Conservation (phyloP, 2,329 filamentous ascomycete species). For the Thermochaetoides dissita region DNA sequence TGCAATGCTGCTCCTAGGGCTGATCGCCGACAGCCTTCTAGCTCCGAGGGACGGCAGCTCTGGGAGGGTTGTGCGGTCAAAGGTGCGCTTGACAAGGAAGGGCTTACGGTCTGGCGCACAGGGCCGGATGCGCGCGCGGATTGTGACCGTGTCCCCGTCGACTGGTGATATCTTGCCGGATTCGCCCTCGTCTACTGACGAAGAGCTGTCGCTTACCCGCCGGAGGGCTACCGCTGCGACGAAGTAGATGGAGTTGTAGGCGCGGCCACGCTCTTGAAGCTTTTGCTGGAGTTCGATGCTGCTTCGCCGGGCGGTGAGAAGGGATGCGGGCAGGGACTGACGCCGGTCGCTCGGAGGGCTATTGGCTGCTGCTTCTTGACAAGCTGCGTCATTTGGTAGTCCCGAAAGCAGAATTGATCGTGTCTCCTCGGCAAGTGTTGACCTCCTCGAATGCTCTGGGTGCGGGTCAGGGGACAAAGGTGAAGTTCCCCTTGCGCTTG, state of each 20-base stretch:
- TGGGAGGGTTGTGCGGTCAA: slow-evolving; percentile 33
- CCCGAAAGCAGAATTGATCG: slow-evolving; percentile 18
- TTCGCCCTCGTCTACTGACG: slow-evolving; percentile 7
- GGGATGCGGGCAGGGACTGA: slow-evolving; percentile 13
- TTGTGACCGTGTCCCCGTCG: slow-evolving; percentile 17
- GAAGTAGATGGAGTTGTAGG: slow-evolving; percentile 29
- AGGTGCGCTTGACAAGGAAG: slow-evolving; percentile 34
- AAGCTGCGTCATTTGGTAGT: too few relatives aligned
- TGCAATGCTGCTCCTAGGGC: too few relatives aligned
- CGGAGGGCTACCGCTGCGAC: slow-evolving; percentile 29
- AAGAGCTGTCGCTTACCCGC: slow-evolving; percentile 18
- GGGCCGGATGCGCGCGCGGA: slow-evolving; percentile 32
- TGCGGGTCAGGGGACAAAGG: slow-evolving; percentile 6
- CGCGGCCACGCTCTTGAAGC: slow-evolving; percentile 27
- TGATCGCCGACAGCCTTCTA: too few relatives aligned
- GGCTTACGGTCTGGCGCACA: slow-evolving; percentile 26
- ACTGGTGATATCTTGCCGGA: not conserved
- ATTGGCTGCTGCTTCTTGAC: too few relatives aligned
- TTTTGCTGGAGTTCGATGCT: slow-evolving; percentile 20
- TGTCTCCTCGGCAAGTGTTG: slow-evolving; percentile 19
- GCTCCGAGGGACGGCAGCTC: slow-evolving; percentile 23
- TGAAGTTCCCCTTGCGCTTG: slow-evolving; percentile 9
- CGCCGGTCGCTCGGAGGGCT: slow-evolving; percentile 12
- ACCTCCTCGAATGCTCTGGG: slow-evolving; percentile 13
- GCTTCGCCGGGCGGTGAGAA: slow-evolving; percentile 9